phyloP scores from a whole-genome alignment of 495 filamentous ascomycete species.

The Penicillium egyptiacum region DNA sequence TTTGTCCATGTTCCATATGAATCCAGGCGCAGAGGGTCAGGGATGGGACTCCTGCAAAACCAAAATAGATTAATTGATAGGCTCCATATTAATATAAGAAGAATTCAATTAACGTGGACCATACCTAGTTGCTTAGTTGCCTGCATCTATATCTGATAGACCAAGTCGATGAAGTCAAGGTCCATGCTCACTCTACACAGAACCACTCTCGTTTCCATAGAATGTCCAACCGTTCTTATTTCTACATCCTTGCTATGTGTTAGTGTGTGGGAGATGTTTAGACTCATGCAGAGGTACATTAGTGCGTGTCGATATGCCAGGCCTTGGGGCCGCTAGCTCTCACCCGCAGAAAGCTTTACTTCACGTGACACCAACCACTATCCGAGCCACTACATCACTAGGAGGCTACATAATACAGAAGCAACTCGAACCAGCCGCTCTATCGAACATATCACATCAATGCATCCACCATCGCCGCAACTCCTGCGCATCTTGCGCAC shows the following conservation, averaged over 20 bases:
- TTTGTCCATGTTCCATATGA: constrained; percentile 29
- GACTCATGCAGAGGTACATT: neutral
- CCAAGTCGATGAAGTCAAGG: neutral
- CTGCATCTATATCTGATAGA: neutral
- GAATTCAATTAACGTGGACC: neutral
- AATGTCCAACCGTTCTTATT: neutral
- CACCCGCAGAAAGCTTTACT: constrained; percentile 1
- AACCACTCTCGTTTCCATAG: neutral
- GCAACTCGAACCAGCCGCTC: neutral
- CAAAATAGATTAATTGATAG: constrained; percentile 36
- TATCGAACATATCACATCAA: constrained; percentile 16
- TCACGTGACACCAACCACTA: neutral
- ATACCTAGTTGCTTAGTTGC: neutral
- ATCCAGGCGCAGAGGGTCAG: constrained; percentile 22
- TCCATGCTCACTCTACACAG: neutral
- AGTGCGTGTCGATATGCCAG: neutral
- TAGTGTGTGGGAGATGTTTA: neutral
- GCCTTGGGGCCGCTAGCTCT: neutral
- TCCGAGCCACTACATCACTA: neutral
- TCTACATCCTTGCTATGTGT: neutral
- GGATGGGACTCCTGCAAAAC: constrained; percentile 27
- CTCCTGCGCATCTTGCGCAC: constrained; percentile 46
- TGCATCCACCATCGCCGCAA: constrained; percentile 48
- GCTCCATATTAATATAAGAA: constrained; percentile 27
- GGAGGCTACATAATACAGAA: neutral